Percentiles rank a stretch among this genome's conserved stretches.
These are phyloP conservation scores for Farysia itapuensis DNA, from an alignment of 1,284 basidiomycete species.

Conservation along the genomic window DNA sequence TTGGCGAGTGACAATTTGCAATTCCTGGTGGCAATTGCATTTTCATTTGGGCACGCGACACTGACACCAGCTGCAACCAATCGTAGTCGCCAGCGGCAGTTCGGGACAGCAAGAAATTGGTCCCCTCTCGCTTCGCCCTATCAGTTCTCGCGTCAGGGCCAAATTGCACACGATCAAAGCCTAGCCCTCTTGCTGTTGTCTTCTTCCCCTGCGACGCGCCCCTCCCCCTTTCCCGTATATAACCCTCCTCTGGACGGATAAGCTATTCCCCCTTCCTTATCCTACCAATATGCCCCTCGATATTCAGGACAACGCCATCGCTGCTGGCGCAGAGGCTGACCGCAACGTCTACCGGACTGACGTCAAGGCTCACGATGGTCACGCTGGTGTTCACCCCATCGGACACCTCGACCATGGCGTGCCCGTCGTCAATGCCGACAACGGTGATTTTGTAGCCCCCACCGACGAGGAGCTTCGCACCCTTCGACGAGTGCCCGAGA, in stretches of 20 bases:
- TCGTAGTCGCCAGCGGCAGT: too few species aligned
- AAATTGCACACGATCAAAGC: too few species aligned
- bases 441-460: constrained; percentile 34
- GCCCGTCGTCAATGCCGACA: constrained; percentile 12
- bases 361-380: constrained; percentile 20
- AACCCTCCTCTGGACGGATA: not conserved
- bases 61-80: too few species aligned
- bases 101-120: too few species aligned
- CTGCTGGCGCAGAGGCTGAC: constrained; percentile 31
- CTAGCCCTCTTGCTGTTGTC: not conserved
- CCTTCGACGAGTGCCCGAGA: constrained; percentile 53
- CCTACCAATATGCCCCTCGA: constrained; percentile 20
- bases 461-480: constrained; percentile 51
- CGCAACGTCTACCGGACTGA: constrained; percentile 26
- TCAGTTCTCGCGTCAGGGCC: too few species aligned
- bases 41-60: too few species aligned
- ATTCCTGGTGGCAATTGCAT: too few species aligned
- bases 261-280: not conserved
- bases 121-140: too few species aligned
- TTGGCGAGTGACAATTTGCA: too few species aligned
- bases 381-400: constrained; percentile 25
- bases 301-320: constrained; percentile 34
- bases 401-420: constrained; percentile 31
- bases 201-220: not conserved
- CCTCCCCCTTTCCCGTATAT: not conserved